These are phyloP conservation scores for Hypomontagnella monticulosa DNA, from an alignment of 495 filamentous ascomycete genomes.

Conservation along the genomic window DNA sequence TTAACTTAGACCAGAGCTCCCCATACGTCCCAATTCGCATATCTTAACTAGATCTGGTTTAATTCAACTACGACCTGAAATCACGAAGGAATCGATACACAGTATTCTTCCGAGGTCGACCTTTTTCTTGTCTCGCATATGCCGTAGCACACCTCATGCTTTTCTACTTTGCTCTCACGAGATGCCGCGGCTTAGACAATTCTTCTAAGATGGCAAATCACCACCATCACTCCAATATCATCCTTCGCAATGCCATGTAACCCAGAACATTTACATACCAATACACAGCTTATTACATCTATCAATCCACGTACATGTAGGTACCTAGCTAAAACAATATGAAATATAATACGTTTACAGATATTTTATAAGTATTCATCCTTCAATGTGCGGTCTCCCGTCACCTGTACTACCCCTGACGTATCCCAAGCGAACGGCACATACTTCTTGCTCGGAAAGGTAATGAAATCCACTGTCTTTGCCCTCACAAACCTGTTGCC, in stretches of 20 bases:
- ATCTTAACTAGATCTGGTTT: not conserved
- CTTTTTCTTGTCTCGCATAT: conserved; percentile 8
- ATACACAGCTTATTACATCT: too few relatives aligned
- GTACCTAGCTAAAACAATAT: too few relatives aligned
- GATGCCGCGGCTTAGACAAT: not conserved
- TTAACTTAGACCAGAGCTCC: not conserved
- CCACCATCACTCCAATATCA: too few relatives aligned
- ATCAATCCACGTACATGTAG: too few relatives aligned
- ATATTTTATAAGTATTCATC: too few relatives aligned
- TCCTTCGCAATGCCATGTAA: too few relatives aligned
- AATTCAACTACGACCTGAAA: not conserved
- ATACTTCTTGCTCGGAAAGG: conserved; percentile 1
- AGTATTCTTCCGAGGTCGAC: conserved; percentile 10
- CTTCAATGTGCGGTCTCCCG: too few relatives aligned
- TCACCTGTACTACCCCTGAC: not conserved
- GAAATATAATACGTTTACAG: too few relatives aligned
- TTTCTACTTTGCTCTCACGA: not conserved
- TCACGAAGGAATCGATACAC: not conserved
- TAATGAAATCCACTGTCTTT: conserved; percentile 17
- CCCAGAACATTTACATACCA: too few relatives aligned
- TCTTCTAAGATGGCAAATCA: too few relatives aligned
- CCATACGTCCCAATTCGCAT: not conserved
- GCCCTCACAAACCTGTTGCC: conserved; percentile 15
- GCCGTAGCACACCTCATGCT: not conserved
- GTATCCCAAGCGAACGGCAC: not conserved